Evolutionary conservation across 176 grass and related monocot species (phyloP), one percentile per base, ranked within the genome.

Genomic region (Phoenix roebelenii): DNA sequence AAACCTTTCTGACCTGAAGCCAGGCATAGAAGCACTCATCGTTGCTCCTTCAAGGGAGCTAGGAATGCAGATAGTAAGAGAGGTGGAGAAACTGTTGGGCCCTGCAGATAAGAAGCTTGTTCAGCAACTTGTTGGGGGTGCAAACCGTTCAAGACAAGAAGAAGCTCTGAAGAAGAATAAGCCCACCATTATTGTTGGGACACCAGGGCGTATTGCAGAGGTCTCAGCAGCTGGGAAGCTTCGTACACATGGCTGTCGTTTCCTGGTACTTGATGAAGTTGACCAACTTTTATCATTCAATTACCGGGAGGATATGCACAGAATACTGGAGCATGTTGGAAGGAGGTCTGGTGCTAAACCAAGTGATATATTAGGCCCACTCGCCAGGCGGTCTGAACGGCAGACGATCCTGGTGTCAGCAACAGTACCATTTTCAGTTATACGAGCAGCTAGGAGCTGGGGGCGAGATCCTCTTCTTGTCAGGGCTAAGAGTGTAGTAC

Each of bases 11-110:
- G 72, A 82, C 18, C 78, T 85, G 76, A 80, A 76, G 73, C 69
- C 79, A 69, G 78, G 80, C 51, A 49, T 91, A 60, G 92, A 91
- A 71, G 87, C 92, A 29, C 87, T 97, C 23, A 82, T 97, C 19
- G 77, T 97, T 51, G 92, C 87, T 74, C 92, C 92, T 72, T 97
- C 92, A 10, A 91, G 92, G 74, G 92, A 97, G 66, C 71, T 97
- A 29, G 87, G 77, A 26, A 97, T 97, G 87, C 92, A 97, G 69
- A 91, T 97, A 66, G 84, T 97, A 51, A 69, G 92, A 70, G 92
- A 97, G 61, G 80, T 88, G 18, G 78, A 91, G 48, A 90, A 83
- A 63, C 60, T 97, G 52, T 62, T 97, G 61, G 87, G 86, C 29
- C 84, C 78, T 55, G 61, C 68, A 75, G 77, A 90, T 74, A 96